Evolutionary conservation across 108 stramenopile genomes (phyloP), one percentile per base, ranked within the genome.

Genomic region (Skeletonema tropicum): DNA sequence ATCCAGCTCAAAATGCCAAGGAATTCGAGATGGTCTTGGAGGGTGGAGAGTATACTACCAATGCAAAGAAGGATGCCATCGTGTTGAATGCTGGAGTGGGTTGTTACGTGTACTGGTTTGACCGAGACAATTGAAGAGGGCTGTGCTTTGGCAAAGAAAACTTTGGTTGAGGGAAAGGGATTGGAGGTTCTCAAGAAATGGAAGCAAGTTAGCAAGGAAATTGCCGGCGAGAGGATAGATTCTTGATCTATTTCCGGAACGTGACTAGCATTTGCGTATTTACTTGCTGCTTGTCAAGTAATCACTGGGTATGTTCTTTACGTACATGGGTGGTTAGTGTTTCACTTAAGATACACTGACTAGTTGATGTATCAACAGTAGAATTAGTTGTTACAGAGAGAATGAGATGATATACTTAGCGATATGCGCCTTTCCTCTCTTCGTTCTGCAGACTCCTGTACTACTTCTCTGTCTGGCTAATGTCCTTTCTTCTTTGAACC

Each of bases 21-120:
- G 90, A 90, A 67, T 97, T 99, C 55, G 77, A 87, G 62, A 79
- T 89, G 55, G 94, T 97, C 0, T 82, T 99, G 69, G 61, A 83
- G 48, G 99, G 97, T 0, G 97, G 97, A 15, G 85, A 86, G 8
- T 87, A 96, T 42, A 46, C 49, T 57, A 92, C 79, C 8, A 91
- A 96, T 76, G 97, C 97, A 66, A 95, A 97, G 70, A 86, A 97
- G 35, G 97, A 98, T 89, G 79, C 98, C n/a, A 92, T 99, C 64
- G 95, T 93, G 0, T 86, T 99, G 60, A 99, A 99, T 76, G 99
- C 99, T 25, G 98, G 98, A 6, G 86, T 98, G 3, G 99, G 98
- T 14, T 91, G 96, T 49, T 99, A 98, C 68, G 97, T 99, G 9
- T 98, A 97, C n/a, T 65, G 99, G 99, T 23, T 49, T 92, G 23